Evolutionary conservation across 441 rosid species (phyloP).

Genomic region (Isatis lusitanica): DNA sequence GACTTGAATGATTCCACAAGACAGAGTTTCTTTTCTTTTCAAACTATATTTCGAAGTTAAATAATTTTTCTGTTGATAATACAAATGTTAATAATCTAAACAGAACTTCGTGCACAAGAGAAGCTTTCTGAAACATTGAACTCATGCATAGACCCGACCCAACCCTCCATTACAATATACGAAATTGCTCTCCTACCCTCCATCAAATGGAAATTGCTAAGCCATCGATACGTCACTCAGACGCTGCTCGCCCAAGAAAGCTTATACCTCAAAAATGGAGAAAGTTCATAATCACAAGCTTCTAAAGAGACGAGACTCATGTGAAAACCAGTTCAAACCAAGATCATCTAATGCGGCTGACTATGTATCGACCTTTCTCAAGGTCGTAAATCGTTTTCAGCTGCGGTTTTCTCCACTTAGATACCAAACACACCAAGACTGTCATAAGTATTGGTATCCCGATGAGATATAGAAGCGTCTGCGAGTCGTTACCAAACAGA

Average conservation of each 20-base stretch:
- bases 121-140: constrained; percentile 10
- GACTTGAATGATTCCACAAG: constrained; percentile 8
- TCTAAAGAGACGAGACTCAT: not conserved
- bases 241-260: not conserved
- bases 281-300: constrained; percentile 15
- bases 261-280: constrained; percentile 9
- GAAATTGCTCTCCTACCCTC: not conserved
- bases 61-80: not conserved
- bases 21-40: not conserved
- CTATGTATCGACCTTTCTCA: constrained; percentile 85
- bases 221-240: constrained; percentile 17
- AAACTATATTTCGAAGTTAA: not conserved
- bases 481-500: constrained; percentile 50
- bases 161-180: not conserved
- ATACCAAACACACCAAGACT: constrained; percentile 57
- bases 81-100: constrained; percentile 24
- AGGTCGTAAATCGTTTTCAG: constrained; percentile 84
- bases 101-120: constrained; percentile 8
- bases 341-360: constrained; percentile 58
- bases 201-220: not conserved
- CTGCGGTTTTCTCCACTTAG: constrained; percentile 83
- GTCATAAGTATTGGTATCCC: constrained; percentile 48
- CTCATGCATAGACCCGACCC: not conserved
- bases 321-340: constrained; percentile 9
- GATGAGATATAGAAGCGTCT: constrained; percentile 42